Percentiles rank a stretch among this genome's conserved stretches.
Conservation (phyloP, 306 rosid genomes). For the Amphicarpaea edgeworthii region DNA sequence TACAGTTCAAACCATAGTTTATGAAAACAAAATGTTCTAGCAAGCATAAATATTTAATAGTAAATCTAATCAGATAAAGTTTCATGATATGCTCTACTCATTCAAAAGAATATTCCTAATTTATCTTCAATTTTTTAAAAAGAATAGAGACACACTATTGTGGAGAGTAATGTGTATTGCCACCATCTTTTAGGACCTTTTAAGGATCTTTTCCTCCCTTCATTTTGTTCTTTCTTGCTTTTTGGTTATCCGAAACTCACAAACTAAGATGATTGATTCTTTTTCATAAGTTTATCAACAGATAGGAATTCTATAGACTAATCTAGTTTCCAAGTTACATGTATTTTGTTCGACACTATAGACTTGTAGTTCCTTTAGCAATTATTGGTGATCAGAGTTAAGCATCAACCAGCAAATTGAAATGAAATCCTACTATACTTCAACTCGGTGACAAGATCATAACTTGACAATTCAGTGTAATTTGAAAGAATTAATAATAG, state of each 20-base stretch:
- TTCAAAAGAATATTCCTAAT: not conserved
- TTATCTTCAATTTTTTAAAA: constrained; percentile 3
- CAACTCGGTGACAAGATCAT: not conserved
- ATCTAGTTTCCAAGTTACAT: not conserved
- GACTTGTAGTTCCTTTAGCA: constrained; percentile 24
- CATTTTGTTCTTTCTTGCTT: constrained; percentile 17
- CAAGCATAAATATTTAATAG: constrained; percentile 11
- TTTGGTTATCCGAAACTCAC: not conserved
- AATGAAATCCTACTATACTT: constrained; percentile 15
- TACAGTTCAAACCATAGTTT: not conserved
- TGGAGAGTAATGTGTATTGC: not conserved
- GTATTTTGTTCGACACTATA: constrained; percentile 12
- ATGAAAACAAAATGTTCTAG: not conserved
- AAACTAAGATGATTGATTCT: constrained; percentile 30
- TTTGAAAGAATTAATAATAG: constrained; percentile 16
- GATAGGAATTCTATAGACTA: constrained; percentile 19
- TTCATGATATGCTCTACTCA: not conserved
- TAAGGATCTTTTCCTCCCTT: not conserved
- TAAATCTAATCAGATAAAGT: constrained; percentile 29
- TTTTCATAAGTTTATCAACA: not conserved
- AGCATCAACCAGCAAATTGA: constrained; percentile 2
- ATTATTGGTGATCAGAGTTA: constrained; percentile 18
- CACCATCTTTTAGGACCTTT: not conserved
- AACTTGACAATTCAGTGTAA: constrained; percentile 14
- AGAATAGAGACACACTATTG: not conserved